A percentile compares a stretch with the other conserved stretches of the same genome.
These are phyloP conservation scores for Botryotinia globosa DNA, from an alignment of 2,329 filamentous ascomycete genomes.

Conservation along the genomic window DNA sequence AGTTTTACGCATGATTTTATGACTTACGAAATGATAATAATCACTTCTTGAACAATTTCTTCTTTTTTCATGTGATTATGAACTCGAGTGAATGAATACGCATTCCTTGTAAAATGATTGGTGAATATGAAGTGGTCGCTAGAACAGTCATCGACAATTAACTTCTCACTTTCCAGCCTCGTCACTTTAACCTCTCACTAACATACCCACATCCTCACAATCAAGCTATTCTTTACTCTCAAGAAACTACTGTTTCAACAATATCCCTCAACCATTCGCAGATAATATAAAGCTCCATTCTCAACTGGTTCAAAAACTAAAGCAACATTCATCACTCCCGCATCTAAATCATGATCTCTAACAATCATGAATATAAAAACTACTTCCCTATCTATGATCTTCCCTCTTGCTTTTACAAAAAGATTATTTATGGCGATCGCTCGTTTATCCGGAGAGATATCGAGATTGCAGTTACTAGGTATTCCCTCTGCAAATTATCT, in stretches of 20 bases:
- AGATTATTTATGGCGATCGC: no score
- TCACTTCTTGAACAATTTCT: background rate
- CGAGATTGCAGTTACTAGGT: no score
- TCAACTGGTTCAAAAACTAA: background rate
- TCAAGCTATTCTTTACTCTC: background rate
- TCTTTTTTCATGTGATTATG: background rate
- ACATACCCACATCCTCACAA: no score
- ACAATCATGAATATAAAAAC: background rate
- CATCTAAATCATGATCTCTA: background rate
- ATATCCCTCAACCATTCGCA: background rate
- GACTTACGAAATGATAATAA: conserved; percentile 14
- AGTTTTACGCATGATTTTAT: background rate
- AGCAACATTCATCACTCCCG: background rate
- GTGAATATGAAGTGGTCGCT: background rate
- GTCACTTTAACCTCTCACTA: background rate
- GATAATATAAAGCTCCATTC: background rate
- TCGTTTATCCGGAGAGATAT: no score
- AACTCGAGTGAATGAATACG: background rate
- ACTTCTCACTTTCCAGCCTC: background rate
- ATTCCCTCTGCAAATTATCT: no score
- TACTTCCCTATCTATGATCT: no score
- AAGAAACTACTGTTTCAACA: background rate
- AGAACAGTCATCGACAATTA: background rate
- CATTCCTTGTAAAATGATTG: background rate
- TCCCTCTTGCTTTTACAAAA: no score